phyloP scores from a whole-genome alignment of 805 yeast genomes.

The Yamadazyma phyllophila region DNA sequence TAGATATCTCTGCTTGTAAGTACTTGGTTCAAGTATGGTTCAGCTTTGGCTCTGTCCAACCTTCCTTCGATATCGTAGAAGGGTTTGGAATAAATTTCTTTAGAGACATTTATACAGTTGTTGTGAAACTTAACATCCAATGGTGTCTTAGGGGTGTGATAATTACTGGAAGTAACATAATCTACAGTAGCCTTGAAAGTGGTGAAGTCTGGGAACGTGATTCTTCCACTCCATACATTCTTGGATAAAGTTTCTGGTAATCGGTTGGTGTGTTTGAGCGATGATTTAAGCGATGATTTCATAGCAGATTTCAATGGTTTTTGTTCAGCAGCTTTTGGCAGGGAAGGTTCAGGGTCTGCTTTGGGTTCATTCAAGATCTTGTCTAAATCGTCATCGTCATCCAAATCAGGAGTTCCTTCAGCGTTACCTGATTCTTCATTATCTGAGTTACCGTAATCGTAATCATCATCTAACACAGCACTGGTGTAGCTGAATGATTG shows the following conservation, averaged over 20 bases:
- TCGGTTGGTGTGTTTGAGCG: conserved; percentile 7
- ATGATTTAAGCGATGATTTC: conserved; percentile 3
- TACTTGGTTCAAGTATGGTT: conserved; percentile 51
- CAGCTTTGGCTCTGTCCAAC: conserved; percentile 53
- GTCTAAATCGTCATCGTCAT: conserved; percentile 34
- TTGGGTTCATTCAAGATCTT: conserved; percentile 22
- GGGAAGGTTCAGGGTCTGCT: neutral
- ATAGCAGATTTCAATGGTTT: conserved; percentile 1
- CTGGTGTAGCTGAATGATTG: conserved; percentile 16
- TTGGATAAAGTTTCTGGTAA: conserved; percentile 10
- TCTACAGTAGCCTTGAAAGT: conserved; percentile 38
- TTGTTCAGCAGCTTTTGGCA: too few species aligned
- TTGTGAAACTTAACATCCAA: conserved; percentile 20
- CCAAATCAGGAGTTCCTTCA: conserved; percentile 16
- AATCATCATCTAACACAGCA: conserved; percentile 20
- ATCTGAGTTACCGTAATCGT: conserved; percentile 17
- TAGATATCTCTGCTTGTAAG: conserved; percentile 51
- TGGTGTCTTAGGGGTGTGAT: conserved; percentile 18
- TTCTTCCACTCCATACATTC: conserved; percentile 47
- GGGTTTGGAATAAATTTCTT: conserved; percentile 26
- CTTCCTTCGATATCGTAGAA: conserved; percentile 60
- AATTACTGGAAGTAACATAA: conserved; percentile 35
- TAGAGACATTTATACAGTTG: conserved; percentile 24
- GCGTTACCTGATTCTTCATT: conserved; percentile 16
- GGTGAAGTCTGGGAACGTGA: conserved; percentile 50